Percentiles rank a stretch among this genome's conserved stretches.
Conservation (phyloP, 257 asterid species). For the Voacanga thouarsii region DNA sequence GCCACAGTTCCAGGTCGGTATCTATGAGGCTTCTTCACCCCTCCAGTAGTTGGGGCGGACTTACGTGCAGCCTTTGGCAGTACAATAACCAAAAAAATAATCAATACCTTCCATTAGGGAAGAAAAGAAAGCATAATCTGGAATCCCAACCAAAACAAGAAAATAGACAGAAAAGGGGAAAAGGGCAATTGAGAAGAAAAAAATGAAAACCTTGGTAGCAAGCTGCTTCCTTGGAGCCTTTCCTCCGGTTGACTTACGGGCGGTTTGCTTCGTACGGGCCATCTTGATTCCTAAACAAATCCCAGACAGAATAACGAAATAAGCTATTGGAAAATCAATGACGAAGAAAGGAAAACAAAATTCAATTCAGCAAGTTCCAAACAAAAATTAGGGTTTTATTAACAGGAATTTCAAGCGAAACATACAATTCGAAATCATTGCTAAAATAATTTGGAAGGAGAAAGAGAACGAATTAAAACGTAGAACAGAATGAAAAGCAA, state of each 20-base stretch:
- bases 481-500: neutral
- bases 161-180: neutral
- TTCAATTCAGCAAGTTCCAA: neutral
- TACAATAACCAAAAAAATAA: neutral
- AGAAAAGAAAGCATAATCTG: neutral
- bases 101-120: neutral
- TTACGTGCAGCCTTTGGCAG: conserved; percentile 9
- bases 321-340: neutral
- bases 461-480: neutral
- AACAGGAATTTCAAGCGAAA: neutral
- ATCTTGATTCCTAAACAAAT: neutral
- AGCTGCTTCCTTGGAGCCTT: conserved; percentile 18
- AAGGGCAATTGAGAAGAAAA: neutral
- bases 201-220: conserved; percentile 6
- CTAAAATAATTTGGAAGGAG: neutral
- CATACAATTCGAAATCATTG: neutral
- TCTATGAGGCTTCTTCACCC: conserved; percentile 18
- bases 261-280: conserved; percentile 20
- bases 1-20: conserved; percentile 17
- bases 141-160: neutral
- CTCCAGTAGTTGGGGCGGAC: conserved; percentile 16
- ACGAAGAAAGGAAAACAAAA: neutral
- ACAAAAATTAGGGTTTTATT: neutral
- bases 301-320: neutral
- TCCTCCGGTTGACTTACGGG: conserved; percentile 16